phyloP scores from a whole-genome alignment of 805 yeast genomes.

The Ogataea pilisensis region DNA sequence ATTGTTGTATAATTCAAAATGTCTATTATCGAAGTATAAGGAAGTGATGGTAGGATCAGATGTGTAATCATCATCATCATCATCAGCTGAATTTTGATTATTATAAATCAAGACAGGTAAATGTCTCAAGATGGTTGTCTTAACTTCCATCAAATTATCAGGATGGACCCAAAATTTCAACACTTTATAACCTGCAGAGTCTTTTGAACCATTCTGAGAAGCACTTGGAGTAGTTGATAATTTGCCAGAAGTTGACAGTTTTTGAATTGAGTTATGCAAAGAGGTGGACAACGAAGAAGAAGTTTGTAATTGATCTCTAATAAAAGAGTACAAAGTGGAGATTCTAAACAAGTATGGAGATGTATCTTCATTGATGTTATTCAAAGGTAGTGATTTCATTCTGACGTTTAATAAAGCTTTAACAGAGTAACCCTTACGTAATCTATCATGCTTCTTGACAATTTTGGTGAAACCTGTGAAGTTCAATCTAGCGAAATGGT shows the following conservation, averaged over 20 bases:
- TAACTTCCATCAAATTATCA: constrained; percentile 96
- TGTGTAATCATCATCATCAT: constrained; percentile 38
- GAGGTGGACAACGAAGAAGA: constrained; percentile 28
- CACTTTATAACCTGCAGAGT: constrained; percentile 43
- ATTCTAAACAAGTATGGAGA: constrained; percentile 83
- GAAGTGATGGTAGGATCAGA: constrained; percentile 83
- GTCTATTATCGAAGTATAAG: constrained; percentile 79
- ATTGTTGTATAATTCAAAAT: constrained; percentile 81
- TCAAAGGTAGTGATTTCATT: constrained; percentile 82
- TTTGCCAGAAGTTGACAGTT: constrained; percentile 39
- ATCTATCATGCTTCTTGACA: constrained; percentile 92
- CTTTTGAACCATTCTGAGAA: constrained; percentile 9
- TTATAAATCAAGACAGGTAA: constrained; percentile 84
- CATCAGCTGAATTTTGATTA: constrained; percentile 34
- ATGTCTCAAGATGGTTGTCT: constrained; percentile 90
- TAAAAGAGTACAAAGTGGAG: constrained; percentile 73
- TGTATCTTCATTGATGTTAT: constrained; percentile 77
- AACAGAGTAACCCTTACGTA: constrained; percentile 85
- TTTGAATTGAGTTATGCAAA: constrained; percentile 43
- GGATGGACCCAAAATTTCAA: constrained; percentile 95
- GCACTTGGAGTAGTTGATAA: constrained; percentile 32
- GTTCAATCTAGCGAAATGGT: constrained; percentile 84
- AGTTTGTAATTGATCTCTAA: constrained; percentile 64
- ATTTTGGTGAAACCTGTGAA: constrained; percentile 94
- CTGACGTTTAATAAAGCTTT: constrained; percentile 86